Conservation (phyloP, 2,329 filamentous ascomycete species). For the Trichoderma atroviride region DNA sequence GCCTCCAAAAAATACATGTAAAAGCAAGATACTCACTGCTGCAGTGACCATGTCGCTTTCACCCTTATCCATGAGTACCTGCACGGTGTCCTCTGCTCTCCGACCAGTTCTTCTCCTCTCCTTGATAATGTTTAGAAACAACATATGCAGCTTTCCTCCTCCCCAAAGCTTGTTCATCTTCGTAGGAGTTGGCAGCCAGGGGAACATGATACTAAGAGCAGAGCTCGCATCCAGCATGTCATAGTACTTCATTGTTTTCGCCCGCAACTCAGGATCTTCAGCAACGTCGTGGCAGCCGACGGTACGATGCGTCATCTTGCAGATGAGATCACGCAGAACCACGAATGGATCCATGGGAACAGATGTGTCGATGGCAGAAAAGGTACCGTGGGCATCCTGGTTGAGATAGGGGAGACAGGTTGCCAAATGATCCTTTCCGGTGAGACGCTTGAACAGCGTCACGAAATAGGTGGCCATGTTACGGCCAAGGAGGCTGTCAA, state of each 20-base stretch:
- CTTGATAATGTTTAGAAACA: slow-evolving; percentile 52
- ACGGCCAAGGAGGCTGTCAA: slow-evolving; percentile 31
- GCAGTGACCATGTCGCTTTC: slow-evolving; percentile 49
- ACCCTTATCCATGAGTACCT: slow-evolving; percentile 56
- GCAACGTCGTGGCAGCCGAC: slow-evolving; percentile 58
- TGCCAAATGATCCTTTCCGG: slow-evolving; percentile 44
- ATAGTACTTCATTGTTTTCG: slow-evolving; percentile 49
- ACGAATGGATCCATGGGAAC: slow-evolving; percentile 53
- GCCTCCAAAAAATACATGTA: not conserved
- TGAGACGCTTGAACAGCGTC: slow-evolving; percentile 39
- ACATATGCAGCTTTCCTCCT: slow-evolving; percentile 51
- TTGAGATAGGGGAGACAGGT: slow-evolving; percentile 47
- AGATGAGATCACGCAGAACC: slow-evolving; percentile 55
- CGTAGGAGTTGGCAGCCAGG: slow-evolving; percentile 51
- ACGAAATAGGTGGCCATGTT: slow-evolving; percentile 35
- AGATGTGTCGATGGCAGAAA: slow-evolving; percentile 5
- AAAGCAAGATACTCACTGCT: slow-evolving; percentile 36
- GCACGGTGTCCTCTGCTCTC: slow-evolving; percentile 53
- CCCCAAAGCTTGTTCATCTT: slow-evolving; percentile 48
- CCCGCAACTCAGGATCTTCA: slow-evolving; percentile 46
- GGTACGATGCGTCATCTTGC: slow-evolving; percentile 59
- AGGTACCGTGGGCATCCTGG: slow-evolving; percentile 40
- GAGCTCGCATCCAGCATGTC: slow-evolving; percentile 50
- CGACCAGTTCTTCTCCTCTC: slow-evolving; percentile 46
- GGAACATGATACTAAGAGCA: slow-evolving; percentile 53